Evolutionary conservation across 345 rosid genomes (phyloP).

Genomic region (Lepidium africanum): DNA sequence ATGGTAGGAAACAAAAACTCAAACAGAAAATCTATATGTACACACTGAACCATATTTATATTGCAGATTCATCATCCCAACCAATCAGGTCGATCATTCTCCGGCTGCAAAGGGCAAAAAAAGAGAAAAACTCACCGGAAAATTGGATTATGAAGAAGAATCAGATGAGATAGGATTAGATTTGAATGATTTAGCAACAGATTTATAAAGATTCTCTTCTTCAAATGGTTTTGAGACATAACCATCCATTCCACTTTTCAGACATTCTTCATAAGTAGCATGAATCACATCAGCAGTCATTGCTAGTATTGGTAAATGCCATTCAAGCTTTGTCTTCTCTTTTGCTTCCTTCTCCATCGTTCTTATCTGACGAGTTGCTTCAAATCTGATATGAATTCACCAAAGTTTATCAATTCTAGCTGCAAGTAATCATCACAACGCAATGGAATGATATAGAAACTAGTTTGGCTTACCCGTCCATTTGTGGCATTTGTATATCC

Average conservation of each 20-base stretch:
- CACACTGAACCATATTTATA: no score
- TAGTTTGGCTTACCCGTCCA: conserved; percentile 73
- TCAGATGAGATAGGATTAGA: conserved; percentile 33
- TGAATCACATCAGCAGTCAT: conserved; percentile 99
- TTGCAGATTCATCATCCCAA: neutral
- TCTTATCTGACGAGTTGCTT: conserved; percentile 78
- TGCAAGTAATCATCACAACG: neutral
- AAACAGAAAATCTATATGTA: no score
- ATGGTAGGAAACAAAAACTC: no score
- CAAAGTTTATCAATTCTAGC: neutral
- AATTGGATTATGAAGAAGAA: conserved; percentile 8
- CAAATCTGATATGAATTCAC: conserved; percentile 45
- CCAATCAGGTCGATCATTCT: neutral
- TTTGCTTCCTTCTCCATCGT: conserved; percentile 66
- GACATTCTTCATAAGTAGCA: conserved; percentile 77
- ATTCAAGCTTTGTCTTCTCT: conserved; percentile 36
- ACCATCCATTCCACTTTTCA: conserved; percentile 92
- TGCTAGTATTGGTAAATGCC: conserved; percentile 88
- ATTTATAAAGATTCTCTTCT: conserved; percentile 87
- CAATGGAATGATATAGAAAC: neutral
- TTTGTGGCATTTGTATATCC: conserved; percentile 99
- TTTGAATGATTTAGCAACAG: conserved; percentile 76
- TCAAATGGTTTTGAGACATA: conserved; percentile 94
- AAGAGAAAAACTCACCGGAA: neutral
- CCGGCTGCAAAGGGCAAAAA: neutral